Evolutionary conservation across 139 green algal genomes (phyloP).

Genomic region (Chlamydomonas asymmetrica): DNA sequence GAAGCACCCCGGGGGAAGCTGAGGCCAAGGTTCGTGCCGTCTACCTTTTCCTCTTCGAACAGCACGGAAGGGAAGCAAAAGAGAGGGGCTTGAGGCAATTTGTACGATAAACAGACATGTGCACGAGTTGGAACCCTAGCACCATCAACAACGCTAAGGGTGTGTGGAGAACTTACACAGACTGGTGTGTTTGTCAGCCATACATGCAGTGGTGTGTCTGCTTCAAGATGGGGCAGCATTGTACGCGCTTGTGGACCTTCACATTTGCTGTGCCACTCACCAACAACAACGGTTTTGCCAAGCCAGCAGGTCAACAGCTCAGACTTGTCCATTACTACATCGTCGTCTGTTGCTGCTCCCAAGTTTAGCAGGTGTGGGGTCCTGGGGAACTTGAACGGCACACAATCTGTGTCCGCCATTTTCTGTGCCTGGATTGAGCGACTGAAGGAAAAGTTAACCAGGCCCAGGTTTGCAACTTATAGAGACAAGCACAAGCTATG

Average conservation of each 20-base stretch:
- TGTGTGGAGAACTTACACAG: not conserved
- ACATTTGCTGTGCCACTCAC: not conserved
- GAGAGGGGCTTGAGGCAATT: not conserved
- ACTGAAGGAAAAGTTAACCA: too few species aligned
- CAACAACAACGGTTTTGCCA: not conserved
- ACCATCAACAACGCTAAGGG: too few species aligned
- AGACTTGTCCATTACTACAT: constrained; percentile 7
- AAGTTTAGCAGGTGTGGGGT: constrained; percentile 23
- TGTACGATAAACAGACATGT: too few species aligned
- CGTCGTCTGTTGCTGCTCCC: constrained; percentile 23
- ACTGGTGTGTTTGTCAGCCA: not conserved
- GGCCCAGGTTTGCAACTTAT: too few species aligned
- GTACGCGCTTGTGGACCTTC: not conserved
- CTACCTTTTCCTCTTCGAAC: constrained; percentile 34
- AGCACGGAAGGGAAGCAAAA: not conserved
- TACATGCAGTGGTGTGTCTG: not conserved
- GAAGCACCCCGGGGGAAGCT: not conserved
- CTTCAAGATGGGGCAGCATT: not conserved
- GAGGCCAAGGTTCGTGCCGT: constrained; percentile 35
- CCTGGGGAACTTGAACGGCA: constrained; percentile 27
- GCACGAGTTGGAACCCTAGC: too few species aligned
- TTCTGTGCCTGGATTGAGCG: too few species aligned
- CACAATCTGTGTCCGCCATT: too few species aligned
- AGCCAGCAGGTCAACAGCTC: not conserved
- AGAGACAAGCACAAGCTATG: too few species aligned